These are phyloP conservation scores for Claviceps sp. DNA, from an alignment of 2,329 filamentous ascomycete species.

Conservation along the genomic window DNA sequence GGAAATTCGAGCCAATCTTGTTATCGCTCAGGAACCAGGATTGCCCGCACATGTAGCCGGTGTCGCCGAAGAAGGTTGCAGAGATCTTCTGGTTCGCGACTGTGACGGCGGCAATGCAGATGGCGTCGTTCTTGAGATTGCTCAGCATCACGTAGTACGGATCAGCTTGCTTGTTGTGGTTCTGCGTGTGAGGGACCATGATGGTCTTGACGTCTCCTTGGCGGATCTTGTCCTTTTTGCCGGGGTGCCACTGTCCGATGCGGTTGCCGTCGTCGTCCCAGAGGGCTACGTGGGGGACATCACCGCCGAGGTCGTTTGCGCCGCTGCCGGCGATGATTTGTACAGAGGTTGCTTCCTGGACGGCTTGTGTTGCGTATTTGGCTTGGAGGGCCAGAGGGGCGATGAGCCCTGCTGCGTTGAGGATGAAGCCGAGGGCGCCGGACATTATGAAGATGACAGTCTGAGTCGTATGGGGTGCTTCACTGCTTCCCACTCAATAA, in stretches of 20 bases:
- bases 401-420: background rate
- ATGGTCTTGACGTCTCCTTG: background rate
- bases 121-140: slow-evolving; percentile 11
- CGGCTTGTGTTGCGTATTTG: background rate
- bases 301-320: slow-evolving; percentile 2
- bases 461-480: too few species aligned
- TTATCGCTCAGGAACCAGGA: slow-evolving; percentile 12
- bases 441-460: background rate
- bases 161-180: slow-evolving; percentile 2
- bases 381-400: background rate
- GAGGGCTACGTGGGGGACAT: slow-evolving; percentile 7
- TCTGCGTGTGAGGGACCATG: slow-evolving; percentile 6
- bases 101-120: slow-evolving; percentile 11
- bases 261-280: slow-evolving; percentile 10
- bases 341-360: background rate
- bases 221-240: slow-evolving; percentile 2
- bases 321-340: slow-evolving; percentile 1
- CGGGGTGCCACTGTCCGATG: slow-evolving; percentile 7
- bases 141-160: slow-evolving; percentile 11
- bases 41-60: slow-evolving; percentile 10
- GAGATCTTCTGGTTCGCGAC: slow-evolving; percentile 8
- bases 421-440: background rate
- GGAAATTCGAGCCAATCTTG: slow-evolving; percentile 5
- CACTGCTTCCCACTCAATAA: too few species aligned
- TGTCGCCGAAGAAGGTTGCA: slow-evolving; percentile 10